These are phyloP conservation scores for Shiraia bambusicola DNA, from an alignment of 2,329 filamentous ascomycete species.

Conservation along the genomic window DNA sequence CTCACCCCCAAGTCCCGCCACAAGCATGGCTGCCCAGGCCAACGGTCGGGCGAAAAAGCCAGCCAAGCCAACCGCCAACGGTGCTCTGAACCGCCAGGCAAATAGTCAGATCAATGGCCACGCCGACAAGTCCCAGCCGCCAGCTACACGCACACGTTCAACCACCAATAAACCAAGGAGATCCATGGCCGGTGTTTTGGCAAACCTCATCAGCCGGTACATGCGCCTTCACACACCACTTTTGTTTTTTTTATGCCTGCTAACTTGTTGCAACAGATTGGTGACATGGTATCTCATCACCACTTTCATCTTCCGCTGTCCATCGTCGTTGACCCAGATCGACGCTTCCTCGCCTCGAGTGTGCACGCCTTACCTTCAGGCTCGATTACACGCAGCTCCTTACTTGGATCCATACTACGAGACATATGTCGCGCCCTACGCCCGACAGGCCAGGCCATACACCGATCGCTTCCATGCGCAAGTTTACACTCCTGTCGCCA, in stretches of 20 bases:
- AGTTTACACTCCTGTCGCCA: constrained; percentile 68
- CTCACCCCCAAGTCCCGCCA: constrained; percentile 1
- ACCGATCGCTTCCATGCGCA: constrained; percentile 56
- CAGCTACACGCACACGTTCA: constrained; percentile 16
- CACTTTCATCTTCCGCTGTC: constrained; percentile 81
- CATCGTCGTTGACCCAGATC: constrained; percentile 66
- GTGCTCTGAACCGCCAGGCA: constrained; percentile 26
- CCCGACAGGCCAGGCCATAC: constrained; percentile 76
- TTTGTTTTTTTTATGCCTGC: not conserved
- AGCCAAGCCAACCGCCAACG: constrained; percentile 32
- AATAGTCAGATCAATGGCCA: constrained; percentile 32
- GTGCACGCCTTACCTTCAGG: constrained; percentile 77
- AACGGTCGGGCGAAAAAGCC: constrained; percentile 43
- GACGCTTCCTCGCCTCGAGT: constrained; percentile 70
- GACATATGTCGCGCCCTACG: constrained; percentile 78
- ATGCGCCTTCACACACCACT: not conserved
- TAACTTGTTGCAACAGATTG: constrained; percentile 51
- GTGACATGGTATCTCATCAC: constrained; percentile 83
- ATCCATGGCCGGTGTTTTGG: constrained; percentile 28
- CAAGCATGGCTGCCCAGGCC: constrained; percentile 41
- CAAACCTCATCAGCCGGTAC: constrained; percentile 38
- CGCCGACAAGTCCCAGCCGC: constrained; percentile 28
- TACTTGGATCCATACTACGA: constrained; percentile 85
- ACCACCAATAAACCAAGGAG: constrained; percentile 21
- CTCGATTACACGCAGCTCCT: constrained; percentile 67